Base-by-base conservation (phyloP, 345 rosid species). In the Firmiana major region DNA sequence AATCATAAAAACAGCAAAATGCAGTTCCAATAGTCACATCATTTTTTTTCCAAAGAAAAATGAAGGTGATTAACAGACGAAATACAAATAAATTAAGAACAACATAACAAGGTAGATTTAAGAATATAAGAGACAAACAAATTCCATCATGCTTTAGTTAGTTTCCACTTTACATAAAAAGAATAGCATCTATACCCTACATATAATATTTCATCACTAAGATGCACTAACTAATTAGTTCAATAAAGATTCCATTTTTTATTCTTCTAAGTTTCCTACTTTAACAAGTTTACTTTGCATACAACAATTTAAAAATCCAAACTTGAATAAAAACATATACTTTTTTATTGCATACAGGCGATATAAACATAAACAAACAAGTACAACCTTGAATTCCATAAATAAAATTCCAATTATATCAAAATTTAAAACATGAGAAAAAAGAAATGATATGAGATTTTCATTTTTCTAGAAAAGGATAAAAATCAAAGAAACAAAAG, bases 241-340 rank as follows among this genome's bases (percentile, higher is more conserved):
- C 53, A 67, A 43, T 22, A 26, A 43, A 43, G 26, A 53, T 22
- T 40, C 21, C 38, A 45, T 36, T 76, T 66, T 4, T 54, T 26
- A 24, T 13, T 3, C 54, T 15, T 9, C 38, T 36, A 64, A 64
- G 0, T 53, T 21, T 21, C 24, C 73, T 7, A 6, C 38, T 65
- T 76, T 68, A 51, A 77, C 74, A 36, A 77, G 28, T 54, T 60
- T 28, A 0, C 28, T 75, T 62, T 43, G 43, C 42, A 28, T 75
- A 48, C 70, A 75, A 24, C 21, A 34, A 12, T 31, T 17, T n/a
- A 31, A 16, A 62, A 75, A 45, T 10, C 17, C 71, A 62, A 62
- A 75, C 34, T 10, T 28, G 13, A 45, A 3, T 46, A 17, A 70
- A 70, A 70, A 49, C 42, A 17, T 16, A 4, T 19, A 7, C 6